Base-by-base conservation (phyloP, 2,329 filamentous ascomycete species). In the Trichoderma aggressivum region DNA sequence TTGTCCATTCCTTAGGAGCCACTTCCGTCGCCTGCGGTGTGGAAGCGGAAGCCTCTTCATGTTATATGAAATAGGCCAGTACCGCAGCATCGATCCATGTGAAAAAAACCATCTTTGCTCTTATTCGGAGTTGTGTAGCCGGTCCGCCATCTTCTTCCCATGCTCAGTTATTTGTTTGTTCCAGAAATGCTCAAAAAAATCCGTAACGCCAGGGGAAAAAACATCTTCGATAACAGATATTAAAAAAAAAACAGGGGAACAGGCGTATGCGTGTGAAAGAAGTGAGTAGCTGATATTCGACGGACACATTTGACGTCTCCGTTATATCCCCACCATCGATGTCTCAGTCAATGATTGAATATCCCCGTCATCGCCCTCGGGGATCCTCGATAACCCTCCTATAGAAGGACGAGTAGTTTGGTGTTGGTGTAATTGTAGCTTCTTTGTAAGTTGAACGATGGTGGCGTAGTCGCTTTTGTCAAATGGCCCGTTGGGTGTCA, bases 391-490 rank as follows among this genome's bases (percentile, higher is more conserved):
- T 11, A 89, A 77, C 0, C 85, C 85, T 3, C 86, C 85, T 66
- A 87, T 81, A 3, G 80, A 77, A 3, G 76, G 74, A 12, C 79
- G 75, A 2, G 75, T 75, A 21, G 78, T 74, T 56, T 82, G 80
- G 21, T 80, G 80, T 69, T 89, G 87, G 60, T 92, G 88, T 43
- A 97, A 84, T 72, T 92, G 90, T 34, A 97, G 86, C 81, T 95
- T 97, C 80, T 97, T 92, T 79, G 94, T 95, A 74, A 98, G 83
- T 78, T 94, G 93, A 21, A 93, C 86, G 61, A 98, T 90, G 3
- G 90, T 89, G 74, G 92, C 81, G 79, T 91, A 94, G 74, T 98
- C 94, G 76, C 88, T 88, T 60, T 93, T 88, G 77, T 96, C 92
- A 18, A 92, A 88, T 36, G 94, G 87, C 1, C 90, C 91, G 26